phyloP scores from a whole-genome alignment of 371 early-diverging fungal genomes.

The Lichtheimia hyalospora region DNA sequence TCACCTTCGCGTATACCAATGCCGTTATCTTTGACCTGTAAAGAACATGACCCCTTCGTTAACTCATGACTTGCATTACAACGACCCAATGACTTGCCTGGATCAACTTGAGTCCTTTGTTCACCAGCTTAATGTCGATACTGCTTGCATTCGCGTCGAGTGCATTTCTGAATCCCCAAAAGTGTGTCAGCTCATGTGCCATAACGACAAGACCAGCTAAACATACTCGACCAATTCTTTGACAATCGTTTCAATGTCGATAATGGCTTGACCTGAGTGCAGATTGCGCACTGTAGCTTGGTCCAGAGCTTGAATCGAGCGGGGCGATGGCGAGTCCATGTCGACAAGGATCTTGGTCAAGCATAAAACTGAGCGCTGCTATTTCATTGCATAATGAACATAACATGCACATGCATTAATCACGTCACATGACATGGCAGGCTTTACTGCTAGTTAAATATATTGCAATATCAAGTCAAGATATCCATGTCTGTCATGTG shows the following conservation, averaged over 20 bases:
- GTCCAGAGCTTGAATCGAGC: conserved; percentile 17
- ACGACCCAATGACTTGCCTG: conserved; percentile 25
- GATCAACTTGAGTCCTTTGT: conserved; percentile 36
- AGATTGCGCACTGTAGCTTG: conserved; percentile 14
- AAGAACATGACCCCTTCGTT: no score
- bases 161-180: conserved; percentile 40
- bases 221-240: conserved; percentile 25
- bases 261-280: conserved; percentile 26
- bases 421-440: no score
- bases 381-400: no score
- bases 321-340: no score
- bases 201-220: no score
- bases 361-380: no score
- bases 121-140: conserved; percentile 36
- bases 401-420: no score
- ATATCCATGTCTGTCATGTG: no score
- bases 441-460: no score
- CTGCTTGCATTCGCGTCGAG: conserved; percentile 43
- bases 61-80: no score
- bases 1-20: conserved; percentile 53
- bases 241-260: conserved; percentile 17
- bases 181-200: background rate
- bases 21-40: conserved; percentile 61
- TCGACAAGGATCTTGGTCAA: no score
- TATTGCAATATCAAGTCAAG: no score